A percentile compares a stretch with the other conserved stretches of the same genome.
Conservation (phyloP, 495 filamentous ascomycete species). For the Trichoderma erinaceum region DNA sequence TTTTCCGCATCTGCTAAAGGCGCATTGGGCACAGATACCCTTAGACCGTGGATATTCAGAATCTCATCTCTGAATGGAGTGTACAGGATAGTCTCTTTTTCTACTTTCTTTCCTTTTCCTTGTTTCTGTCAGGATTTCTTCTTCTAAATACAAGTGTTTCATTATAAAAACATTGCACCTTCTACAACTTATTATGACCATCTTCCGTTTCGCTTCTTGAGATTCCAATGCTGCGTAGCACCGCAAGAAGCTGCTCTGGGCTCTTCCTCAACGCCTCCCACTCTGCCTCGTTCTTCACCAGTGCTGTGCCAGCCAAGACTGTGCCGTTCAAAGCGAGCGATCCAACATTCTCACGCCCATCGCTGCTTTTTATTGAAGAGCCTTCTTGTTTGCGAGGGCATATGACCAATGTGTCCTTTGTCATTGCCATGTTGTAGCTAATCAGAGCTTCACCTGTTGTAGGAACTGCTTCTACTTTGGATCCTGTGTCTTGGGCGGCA, state of each 20-base stretch:
- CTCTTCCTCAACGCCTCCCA: conserved; percentile 57
- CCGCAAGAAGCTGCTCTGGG: conserved; percentile 42
- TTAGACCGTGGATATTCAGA: too few relatives aligned
- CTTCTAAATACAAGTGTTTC: neutral
- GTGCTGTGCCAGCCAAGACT: conserved; percentile 69
- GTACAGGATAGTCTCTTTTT: neutral
- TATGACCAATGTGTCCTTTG: conserved; percentile 59
- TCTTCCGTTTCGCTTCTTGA: conserved; percentile 23
- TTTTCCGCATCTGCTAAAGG: too few relatives aligned
- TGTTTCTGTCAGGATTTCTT: neutral
- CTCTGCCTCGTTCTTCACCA: conserved; percentile 68
- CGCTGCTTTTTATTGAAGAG: conserved; percentile 23
- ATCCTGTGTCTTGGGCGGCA: conserved; percentile 20
- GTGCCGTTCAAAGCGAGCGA: conserved; percentile 69
- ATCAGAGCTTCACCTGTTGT: conserved; percentile 46
- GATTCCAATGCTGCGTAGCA: conserved; percentile 58
- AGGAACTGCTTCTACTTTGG: neutral
- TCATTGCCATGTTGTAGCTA: conserved; percentile 78
- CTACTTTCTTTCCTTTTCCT: neutral
- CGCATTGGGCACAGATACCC: too few relatives aligned
- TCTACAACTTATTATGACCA: neutral
- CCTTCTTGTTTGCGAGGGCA: conserved; percentile 54
- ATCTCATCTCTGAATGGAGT: too few relatives aligned
- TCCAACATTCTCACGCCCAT: conserved; percentile 43
- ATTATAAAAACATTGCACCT: neutral